phyloP scores from a whole-genome alignment of 2,329 filamentous ascomycete genomes.

The Davidsoniella australis region DNA sequence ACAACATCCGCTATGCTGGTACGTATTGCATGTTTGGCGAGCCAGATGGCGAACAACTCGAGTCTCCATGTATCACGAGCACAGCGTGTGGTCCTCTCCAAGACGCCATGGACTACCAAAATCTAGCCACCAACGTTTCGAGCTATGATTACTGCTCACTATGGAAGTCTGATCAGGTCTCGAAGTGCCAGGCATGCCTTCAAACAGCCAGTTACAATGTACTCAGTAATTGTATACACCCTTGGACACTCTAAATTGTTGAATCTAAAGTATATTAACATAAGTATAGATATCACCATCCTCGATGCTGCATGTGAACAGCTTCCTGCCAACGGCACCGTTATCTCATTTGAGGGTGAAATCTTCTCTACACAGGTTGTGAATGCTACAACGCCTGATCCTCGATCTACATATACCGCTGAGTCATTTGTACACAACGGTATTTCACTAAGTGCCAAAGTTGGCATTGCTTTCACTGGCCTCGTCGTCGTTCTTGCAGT shows the following conservation, averaged over 20 bases:
- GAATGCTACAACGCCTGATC: conserved; percentile 32
- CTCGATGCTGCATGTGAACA: conserved; percentile 41
- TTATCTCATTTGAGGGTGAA: conserved; percentile 32
- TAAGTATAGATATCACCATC: conserved; percentile 26
- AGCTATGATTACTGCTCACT: conserved; percentile 36
- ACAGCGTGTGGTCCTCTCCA: conserved; percentile 34
- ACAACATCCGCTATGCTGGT: conserved; percentile 39
- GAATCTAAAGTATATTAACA: background rate
- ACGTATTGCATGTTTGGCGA: conserved; percentile 38
- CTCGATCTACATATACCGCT: conserved; percentile 23
- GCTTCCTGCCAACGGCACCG: conserved; percentile 28
- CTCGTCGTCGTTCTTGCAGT: conserved; percentile 30
- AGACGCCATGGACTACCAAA: conserved; percentile 30
- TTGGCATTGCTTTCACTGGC: conserved; percentile 38
- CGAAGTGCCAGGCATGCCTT: conserved; percentile 34
- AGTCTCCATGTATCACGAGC: conserved; percentile 36
- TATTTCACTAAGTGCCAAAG: conserved; percentile 35
- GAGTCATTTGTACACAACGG: conserved; percentile 27
- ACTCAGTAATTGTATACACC: conserved; percentile 35
- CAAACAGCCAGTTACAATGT: conserved; percentile 21
- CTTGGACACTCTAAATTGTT: background rate
- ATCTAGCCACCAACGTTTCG: conserved; percentile 27
- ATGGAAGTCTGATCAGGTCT: conserved; percentile 26
- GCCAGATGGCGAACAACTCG: conserved; percentile 22
- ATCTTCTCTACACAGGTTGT: conserved; percentile 32